Base-by-base conservation (phyloP, 2,329 filamentous ascomycete species). In the Fusarium palustre region DNA sequence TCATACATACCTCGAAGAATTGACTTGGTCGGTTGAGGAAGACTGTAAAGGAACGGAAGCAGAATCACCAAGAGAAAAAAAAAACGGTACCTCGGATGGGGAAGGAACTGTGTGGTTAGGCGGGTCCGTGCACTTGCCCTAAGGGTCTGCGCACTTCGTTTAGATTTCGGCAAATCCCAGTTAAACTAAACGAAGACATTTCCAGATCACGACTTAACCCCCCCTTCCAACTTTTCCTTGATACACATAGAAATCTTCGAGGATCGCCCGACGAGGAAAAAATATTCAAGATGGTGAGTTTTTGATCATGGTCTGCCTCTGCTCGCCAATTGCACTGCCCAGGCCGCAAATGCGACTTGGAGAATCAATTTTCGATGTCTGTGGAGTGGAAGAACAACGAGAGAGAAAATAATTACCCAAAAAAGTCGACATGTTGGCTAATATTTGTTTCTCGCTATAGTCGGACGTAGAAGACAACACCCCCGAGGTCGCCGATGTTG, bases 381-480 rank as follows among this genome's bases (percentile, higher is more conserved):
- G 63, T 39, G 50, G 66, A 39, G 46, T 56, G 47, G 49, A 31
- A 54, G 9, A 33, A 25, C 33, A 15, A 20, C 22, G 43, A 60
- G 38, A 43, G 43, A 60, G 38, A 43, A 43, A 53, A 56, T 64
- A 45, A 52, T 22, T 30, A 48, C 30, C 30, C 60, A n/a, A 45
- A 58, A 56, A 47, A n/a, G 24, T 57, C 43, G 25, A 58, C 52
- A 34, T 46, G 22, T 38, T 60, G 50, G 73, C 74, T 77, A 70
- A 76, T 64, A 31, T 46, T 55, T 38, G 36, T 50, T 46, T 38
- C 46, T 55, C 42, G 59, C 63, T 60, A 70, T 76, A 97, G 96
- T 98, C 95, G 94, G 95, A 98, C 94, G 95, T 95, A 98, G 96
- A 98, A 97, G 95, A 98, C 92, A 94, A 91, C 85, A 91, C 91